Percentiles rank a stretch among this genome's conserved stretches.
phyloP scores from a whole-genome alignment of 2,329 filamentous ascomycete genomes.

The Aspergillus neotritici region DNA sequence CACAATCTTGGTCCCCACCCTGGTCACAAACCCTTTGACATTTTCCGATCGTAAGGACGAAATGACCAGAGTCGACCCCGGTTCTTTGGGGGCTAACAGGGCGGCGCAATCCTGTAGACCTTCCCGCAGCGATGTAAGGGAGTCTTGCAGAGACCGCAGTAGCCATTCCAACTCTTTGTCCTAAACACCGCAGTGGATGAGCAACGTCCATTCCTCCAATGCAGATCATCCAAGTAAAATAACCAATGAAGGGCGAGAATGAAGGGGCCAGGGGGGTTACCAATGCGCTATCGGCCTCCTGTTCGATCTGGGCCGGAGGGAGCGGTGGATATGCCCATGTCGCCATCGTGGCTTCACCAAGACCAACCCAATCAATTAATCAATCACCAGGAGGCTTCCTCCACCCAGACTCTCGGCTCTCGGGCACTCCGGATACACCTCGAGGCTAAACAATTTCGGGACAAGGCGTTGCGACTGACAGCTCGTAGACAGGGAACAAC shows the following conservation, averaged over 20 bases:
- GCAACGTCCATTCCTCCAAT: not conserved
- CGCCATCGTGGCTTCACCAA: constrained; percentile 44
- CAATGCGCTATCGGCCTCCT: constrained; percentile 50
- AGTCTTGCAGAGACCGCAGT: constrained; percentile 55
- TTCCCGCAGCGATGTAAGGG: constrained; percentile 56
- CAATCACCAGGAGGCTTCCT: no score
- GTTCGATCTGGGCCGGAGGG: constrained; percentile 44
- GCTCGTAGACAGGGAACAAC: no score
- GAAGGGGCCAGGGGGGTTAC: constrained; percentile 27
- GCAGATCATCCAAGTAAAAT: not conserved
- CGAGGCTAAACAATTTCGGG: no score
- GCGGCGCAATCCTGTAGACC: constrained; percentile 85
- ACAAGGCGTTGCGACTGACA: no score
- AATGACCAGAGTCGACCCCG: constrained; percentile 81
- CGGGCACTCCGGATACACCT: no score
- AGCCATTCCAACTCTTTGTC: constrained; percentile 60
- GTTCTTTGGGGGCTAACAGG: constrained; percentile 76
- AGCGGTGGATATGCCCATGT: constrained; percentile 58
- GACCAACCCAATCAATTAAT: no score
- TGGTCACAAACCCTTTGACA: constrained; percentile 87
- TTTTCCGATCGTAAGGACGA: constrained; percentile 81
- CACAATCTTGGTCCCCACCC: constrained; percentile 82
- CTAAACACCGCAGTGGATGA: constrained; percentile 25
- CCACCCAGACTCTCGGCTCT: no score
- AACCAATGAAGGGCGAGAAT: not conserved